These are phyloP conservation scores for Kwoniella europaea DNA, from an alignment of 768 basidiomycete species.

Conservation along the genomic window DNA sequence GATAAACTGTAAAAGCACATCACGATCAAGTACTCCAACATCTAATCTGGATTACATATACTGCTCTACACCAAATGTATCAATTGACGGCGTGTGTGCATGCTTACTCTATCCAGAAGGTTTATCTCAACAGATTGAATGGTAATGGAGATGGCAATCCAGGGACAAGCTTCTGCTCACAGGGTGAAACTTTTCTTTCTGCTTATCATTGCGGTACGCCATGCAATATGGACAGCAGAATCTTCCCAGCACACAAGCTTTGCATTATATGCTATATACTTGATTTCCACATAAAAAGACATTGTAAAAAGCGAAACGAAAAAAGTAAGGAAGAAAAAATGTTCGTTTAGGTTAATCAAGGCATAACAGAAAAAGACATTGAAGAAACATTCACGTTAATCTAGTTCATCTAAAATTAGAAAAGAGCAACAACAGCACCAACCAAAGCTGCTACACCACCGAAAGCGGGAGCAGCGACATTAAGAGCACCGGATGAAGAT, in stretches of 20 bases:
- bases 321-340: not conserved
- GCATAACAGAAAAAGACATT: not conserved
- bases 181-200: too few relatives aligned
- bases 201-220: too few relatives aligned
- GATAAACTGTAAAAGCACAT: too few relatives aligned
- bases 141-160: too few relatives aligned
- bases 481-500: constrained; percentile 19
- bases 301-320: constrained; percentile 13
- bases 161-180: too few relatives aligned
- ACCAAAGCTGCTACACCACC: constrained; percentile 27
- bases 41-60: too few relatives aligned
- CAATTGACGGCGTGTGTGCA: too few relatives aligned
- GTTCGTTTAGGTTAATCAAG: constrained; percentile 5
- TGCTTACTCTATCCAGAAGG: too few relatives aligned
- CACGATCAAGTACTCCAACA: too few relatives aligned
- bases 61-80: too few relatives aligned
- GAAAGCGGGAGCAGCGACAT: constrained; percentile 29
- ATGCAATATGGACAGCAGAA: not conserved
- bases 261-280: not conserved
- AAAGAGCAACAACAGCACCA: constrained; percentile 25
- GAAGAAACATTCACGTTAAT: not conserved
- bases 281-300: constrained; percentile 1
- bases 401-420: constrained; percentile 9
- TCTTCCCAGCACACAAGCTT: not conserved
- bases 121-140: too few relatives aligned